Base-by-base conservation (phyloP, 2,329 filamentous ascomycete species). In the Penicillium rolfsii region DNA sequence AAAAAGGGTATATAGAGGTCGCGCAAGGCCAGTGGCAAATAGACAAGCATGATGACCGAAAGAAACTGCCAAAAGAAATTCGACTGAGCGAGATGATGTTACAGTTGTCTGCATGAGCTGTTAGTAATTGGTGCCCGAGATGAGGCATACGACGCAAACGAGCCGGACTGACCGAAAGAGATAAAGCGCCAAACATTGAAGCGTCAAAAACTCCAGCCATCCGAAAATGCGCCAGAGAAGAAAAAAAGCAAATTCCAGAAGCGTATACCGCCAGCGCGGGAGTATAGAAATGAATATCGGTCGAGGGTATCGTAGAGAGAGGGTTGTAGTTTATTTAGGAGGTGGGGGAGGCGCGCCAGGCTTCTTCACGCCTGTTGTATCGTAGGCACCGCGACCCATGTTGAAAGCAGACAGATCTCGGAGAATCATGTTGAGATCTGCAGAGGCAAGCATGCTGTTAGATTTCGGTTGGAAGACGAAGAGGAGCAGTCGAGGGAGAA, bases 321-420 rank as follows among this genome's bases (percentile, higher is more conserved):
- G 9, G 64, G 48, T 19, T 46, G 3, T 4, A 30, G 38, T 64
- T 68, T 70, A 71, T 70, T 71, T 76, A 40, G 79, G 78, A 48
- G 77, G 78, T 64, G 80, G 81, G 67, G 80, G 79, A 59, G 77
- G 75, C 63, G 71, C 73, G 48, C 73, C 73, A 46, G 80, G 81
- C 71, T 82, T 82, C 65, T 81, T 80, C 24, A 82, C 79, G 30
- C 81, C 81, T 6, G 81, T 83, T 43, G 81, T 83, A 65, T 83
- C 81, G 64, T 83, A 83, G 60, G 79, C 80, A 59, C 81, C 81
- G 64, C 81, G 78, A 61, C 81, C 81, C 80, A 82, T 82, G 71
- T 82, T 81, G 72, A 71, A 76, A 54, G 75, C 73, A 56, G 74
- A 77, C 41, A 74, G 69, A 62, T 76, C 77, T 67, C 76, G 73